Evolutionary conservation across 495 filamentous ascomycete genomes (phyloP).

Genomic region (Penicillium pancosmium): DNA sequence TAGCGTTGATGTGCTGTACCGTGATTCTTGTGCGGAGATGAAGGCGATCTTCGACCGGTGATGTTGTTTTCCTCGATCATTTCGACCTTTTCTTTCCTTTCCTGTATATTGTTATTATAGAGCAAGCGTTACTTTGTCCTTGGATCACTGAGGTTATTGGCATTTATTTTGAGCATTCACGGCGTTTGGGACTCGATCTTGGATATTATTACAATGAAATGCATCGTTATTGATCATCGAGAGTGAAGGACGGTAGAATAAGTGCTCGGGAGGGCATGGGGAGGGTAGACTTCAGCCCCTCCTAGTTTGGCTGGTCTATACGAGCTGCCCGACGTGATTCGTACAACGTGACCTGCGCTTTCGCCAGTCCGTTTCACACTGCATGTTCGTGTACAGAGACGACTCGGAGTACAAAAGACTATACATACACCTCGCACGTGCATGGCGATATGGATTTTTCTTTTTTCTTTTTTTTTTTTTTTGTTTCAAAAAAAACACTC

Average conservation of each 20-base stretch:
- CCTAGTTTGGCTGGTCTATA: neutral
- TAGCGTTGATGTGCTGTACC: constrained; percentile 43
- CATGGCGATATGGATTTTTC: neutral
- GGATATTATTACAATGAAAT: constrained; percentile 1
- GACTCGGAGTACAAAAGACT: too few relatives aligned
- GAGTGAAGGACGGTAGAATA: neutral
- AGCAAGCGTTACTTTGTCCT: constrained; percentile 5
- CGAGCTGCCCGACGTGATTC: neutral
- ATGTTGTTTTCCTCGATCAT: constrained; percentile 6
- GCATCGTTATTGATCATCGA: neutral
- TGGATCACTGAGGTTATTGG: neutral
- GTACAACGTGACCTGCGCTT: neutral
- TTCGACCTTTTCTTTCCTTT: neutral
- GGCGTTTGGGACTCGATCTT: neutral
- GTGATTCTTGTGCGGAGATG: constrained; percentile 49
- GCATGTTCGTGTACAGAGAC: too few relatives aligned
- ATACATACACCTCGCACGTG: too few relatives aligned
- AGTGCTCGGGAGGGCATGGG: neutral
- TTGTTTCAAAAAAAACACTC: neutral
- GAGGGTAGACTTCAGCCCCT: neutral
- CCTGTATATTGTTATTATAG: neutral
- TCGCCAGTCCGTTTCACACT: neutral
- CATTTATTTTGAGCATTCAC: neutral
- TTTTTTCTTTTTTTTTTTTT: neutral
- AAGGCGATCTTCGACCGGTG: constrained; percentile 44